Conservation (phyloP, 306 rosid genomes). For the Vicia faba region DNA sequence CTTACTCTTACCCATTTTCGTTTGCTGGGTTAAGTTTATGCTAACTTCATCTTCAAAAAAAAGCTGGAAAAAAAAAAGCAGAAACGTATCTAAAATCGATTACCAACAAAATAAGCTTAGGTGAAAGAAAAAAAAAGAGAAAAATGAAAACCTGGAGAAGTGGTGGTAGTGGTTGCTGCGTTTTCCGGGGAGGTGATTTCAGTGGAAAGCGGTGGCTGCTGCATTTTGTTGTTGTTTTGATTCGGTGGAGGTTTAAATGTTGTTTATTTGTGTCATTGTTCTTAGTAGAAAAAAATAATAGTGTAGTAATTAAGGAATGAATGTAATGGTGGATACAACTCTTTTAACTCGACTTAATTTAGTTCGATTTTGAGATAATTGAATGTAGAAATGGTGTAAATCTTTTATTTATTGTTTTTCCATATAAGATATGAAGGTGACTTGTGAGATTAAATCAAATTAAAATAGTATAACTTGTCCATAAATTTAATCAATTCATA, state of each 20-base stretch:
- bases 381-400: too few relatives aligned
- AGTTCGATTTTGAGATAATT: too few relatives aligned
- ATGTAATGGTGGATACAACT: too few relatives aligned
- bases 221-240: background rate
- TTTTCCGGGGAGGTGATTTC: background rate
- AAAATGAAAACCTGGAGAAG: background rate
- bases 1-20: constrained; percentile 16
- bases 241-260: background rate
- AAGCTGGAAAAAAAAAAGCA: constrained; percentile 4
- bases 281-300: too few relatives aligned
- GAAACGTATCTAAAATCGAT: constrained; percentile 7
- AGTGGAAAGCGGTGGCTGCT: background rate
- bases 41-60: constrained; percentile 32
- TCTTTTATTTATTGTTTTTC: too few relatives aligned
- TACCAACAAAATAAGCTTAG: constrained; percentile 4
- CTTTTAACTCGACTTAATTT: too few relatives aligned
- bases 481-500: too few relatives aligned
- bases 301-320: too few relatives aligned
- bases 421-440: too few relatives aligned
- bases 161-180: background rate
- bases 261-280: too few relatives aligned
- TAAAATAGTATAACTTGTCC: too few relatives aligned
- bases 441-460: too few relatives aligned
- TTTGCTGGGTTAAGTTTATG: constrained; percentile 36
- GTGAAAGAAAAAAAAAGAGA: background rate